Evolutionary conservation across 2,329 filamentous ascomycete species (phyloP).

Genomic region (Fusarium musae): DNA sequence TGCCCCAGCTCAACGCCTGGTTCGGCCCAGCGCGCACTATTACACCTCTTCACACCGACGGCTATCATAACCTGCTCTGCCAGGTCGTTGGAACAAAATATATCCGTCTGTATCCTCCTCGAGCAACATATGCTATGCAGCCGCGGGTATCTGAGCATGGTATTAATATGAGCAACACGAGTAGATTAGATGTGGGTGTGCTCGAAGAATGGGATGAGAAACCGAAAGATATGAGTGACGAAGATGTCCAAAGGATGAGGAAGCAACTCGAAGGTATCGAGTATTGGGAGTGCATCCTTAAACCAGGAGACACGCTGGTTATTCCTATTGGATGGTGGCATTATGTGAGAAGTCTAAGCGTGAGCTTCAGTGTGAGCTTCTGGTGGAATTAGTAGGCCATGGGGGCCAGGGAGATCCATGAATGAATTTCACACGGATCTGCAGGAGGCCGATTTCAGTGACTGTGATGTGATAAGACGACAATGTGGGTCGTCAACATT

Average conservation of each 20-base stretch:
- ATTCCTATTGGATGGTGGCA: slow-evolving; percentile 99
- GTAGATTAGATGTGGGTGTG: slow-evolving; percentile 77
- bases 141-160: slow-evolving; percentile 73
- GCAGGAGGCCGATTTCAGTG: not conserved
- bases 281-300: slow-evolving; percentile 82
- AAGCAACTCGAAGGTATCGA: slow-evolving; percentile 66
- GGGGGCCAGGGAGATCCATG: not conserved
- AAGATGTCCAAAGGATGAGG: slow-evolving; percentile 53
- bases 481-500: not conserved
- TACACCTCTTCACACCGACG: slow-evolving; percentile 92
- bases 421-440: not conserved
- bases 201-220: slow-evolving; percentile 69
- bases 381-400: slow-evolving; percentile 77
- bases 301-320: slow-evolving; percentile 85
- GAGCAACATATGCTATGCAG: slow-evolving; percentile 66
- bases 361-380: slow-evolving; percentile 95
- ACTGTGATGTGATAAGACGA: not conserved
- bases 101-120: slow-evolving; percentile 84
- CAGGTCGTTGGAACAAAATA: slow-evolving; percentile 95
- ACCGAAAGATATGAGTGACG: slow-evolving; percentile 41
- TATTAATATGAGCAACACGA: slow-evolving; percentile 95
- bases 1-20: slow-evolving; percentile 88
- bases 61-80: slow-evolving; percentile 90
- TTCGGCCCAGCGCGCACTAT: slow-evolving; percentile 89
- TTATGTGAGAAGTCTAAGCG: slow-evolving; percentile 85